Conservation (phyloP, 1,284 basidiomycete genomes). For the Ganoderma leucocontextum region DNA sequence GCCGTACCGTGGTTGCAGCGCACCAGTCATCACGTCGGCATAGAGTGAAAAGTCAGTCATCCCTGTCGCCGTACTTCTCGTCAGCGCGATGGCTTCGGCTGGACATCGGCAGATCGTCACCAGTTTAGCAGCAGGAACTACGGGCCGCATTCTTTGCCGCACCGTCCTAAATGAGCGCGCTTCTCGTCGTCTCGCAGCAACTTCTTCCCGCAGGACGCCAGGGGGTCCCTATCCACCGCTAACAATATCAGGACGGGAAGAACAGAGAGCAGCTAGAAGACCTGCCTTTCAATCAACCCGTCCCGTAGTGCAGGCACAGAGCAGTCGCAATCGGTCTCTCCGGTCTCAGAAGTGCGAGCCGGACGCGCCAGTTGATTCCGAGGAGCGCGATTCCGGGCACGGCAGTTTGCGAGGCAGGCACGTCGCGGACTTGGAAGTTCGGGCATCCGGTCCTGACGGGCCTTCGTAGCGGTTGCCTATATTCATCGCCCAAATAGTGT, state of each 20-base stretch:
- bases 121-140: neutral
- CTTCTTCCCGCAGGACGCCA: neutral
- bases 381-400: neutral
- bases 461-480: neutral
- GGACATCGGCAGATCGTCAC: neutral
- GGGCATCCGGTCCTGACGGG: slow-evolving; percentile 1
- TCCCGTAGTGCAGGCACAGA: neutral
- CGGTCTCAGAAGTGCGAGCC: neutral
- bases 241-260: neutral
- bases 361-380: neutral
- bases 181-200: neutral
- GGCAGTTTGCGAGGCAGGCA: neutral
- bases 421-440: slow-evolving; percentile 4
- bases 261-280: neutral
- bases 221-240: neutral
- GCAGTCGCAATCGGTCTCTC: neutral
- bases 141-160: neutral
- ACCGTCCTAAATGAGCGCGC: neutral
- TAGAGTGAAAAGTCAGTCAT: neutral
- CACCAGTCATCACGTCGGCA: neutral
- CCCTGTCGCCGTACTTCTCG: neutral
- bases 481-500: neutral
- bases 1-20: neutral
- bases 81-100: neutral
- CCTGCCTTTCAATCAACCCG: neutral